phyloP scores from a whole-genome alignment of 495 filamentous ascomycete genomes.

The Xylaria flabelliformis region DNA sequence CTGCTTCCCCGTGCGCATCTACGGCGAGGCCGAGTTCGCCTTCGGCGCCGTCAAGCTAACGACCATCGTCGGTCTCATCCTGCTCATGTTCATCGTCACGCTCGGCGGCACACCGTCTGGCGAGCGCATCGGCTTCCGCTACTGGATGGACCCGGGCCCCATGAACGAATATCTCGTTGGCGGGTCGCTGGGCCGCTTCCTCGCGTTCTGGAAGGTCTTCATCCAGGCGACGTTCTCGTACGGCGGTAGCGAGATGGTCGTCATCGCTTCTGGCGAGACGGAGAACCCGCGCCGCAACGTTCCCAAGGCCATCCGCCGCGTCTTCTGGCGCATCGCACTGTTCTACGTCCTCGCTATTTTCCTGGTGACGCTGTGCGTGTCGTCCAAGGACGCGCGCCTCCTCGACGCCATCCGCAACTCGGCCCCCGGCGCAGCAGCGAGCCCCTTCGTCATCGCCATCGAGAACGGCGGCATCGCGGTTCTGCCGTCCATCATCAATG shows the following conservation, averaged over 20 bases:
- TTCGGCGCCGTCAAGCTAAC: slow-evolving; percentile 68
- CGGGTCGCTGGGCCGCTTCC: slow-evolving; percentile 57
- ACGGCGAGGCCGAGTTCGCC: slow-evolving; percentile 67
- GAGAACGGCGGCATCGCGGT: slow-evolving; percentile 66
- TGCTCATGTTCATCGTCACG: slow-evolving; percentile 72
- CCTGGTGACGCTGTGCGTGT: slow-evolving; percentile 68
- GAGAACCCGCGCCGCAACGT: slow-evolving; percentile 73
- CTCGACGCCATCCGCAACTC: slow-evolving; percentile 54
- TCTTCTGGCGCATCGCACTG: slow-evolving; percentile 73
- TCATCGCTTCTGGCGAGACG: slow-evolving; percentile 76
- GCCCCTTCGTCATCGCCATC: slow-evolving; percentile 66
- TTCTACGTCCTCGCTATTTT: slow-evolving; percentile 75
- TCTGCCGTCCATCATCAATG: slow-evolving; percentile 73
- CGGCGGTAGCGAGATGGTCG: slow-evolving; percentile 62
- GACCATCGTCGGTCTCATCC: slow-evolving; percentile 68
- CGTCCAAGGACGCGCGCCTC: slow-evolving; percentile 57
- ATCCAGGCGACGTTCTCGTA: slow-evolving; percentile 66
- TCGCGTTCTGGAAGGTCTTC: slow-evolving; percentile 67
- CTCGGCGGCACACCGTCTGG: slow-evolving; percentile 65
- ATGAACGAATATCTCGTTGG: slow-evolving; percentile 66
- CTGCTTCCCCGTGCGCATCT: slow-evolving; percentile 49
- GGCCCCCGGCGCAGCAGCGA: slow-evolving; percentile 60
- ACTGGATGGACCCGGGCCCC: slow-evolving; percentile 73
- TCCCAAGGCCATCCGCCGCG: slow-evolving; percentile 71
- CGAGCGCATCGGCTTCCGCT: slow-evolving; percentile 66